Conservation (phyloP, 208 protist genomes). For the Cochliopodium minus region DNA sequence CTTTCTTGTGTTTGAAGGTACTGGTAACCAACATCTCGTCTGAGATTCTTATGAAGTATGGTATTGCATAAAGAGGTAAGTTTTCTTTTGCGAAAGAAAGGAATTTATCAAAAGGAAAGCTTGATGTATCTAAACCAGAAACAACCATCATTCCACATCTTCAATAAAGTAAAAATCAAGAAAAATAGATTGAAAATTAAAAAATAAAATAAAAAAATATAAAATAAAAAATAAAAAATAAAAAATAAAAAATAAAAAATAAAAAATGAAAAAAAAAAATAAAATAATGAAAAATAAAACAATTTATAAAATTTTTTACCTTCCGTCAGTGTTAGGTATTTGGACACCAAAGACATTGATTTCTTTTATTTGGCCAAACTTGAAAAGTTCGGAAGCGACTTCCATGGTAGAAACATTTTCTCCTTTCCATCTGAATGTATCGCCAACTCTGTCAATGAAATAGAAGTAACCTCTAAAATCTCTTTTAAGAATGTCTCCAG, state of each 20-base stretch:
- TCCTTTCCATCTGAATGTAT: constrained; percentile 55
- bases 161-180: too few relatives aligned
- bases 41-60: not conserved
- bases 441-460: constrained; percentile 51
- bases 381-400: constrained; percentile 36
- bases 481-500: constrained; percentile 39
- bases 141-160: not conserved
- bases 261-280: constrained; percentile 4
- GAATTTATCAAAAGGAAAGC: not conserved
- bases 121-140: not conserved
- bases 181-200: too few relatives aligned
- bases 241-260: constrained; percentile 9
- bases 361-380: constrained; percentile 29
- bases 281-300: not conserved
- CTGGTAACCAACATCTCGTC: too few relatives aligned
- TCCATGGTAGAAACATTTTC: constrained; percentile 54
- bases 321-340: constrained; percentile 34
- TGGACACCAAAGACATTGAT: constrained; percentile 45
- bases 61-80: not conserved
- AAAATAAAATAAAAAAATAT: constrained; percentile 12
- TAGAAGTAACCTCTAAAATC: constrained; percentile 41
- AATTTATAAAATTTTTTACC: constrained; percentile 34
- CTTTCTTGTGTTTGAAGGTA: too few relatives aligned
- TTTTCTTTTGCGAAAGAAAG: not conserved
- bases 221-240: constrained; percentile 2